Percentiles rank a stretch among this genome's conserved stretches.
These are phyloP conservation scores for Alternaria consortialis DNA, from an alignment of 2,329 filamentous ascomycete species.

Conservation along the genomic window DNA sequence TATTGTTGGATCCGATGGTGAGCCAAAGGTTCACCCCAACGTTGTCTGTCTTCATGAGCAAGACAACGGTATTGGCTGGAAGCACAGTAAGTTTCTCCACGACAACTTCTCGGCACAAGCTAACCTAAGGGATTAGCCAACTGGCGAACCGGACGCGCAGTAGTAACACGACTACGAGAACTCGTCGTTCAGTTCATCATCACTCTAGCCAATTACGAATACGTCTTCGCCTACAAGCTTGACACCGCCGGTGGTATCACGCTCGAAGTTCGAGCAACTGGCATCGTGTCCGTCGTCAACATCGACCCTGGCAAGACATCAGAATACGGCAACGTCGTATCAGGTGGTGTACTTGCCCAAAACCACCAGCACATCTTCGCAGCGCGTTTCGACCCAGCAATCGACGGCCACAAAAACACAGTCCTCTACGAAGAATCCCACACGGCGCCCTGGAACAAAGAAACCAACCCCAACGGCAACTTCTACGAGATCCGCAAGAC, in stretches of 20 bases:
- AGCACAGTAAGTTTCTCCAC: conserved; percentile 9
- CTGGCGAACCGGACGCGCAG: conserved; percentile 69
- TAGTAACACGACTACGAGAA: conserved; percentile 68
- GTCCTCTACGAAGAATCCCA: conserved; percentile 65
- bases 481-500: conserved; percentile 65
- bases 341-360: conserved; percentile 70
- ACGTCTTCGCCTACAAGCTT: conserved; percentile 71
- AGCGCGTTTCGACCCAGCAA: conserved; percentile 66
- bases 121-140: conserved; percentile 50
- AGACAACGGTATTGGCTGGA: conserved; percentile 68
- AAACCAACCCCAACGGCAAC: conserved; percentile 69
- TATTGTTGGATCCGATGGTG: conserved; percentile 63
- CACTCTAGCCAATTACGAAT: conserved; percentile 76
- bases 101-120: neutral
- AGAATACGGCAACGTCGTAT: conserved; percentile 69
- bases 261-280: conserved; percentile 71
- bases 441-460: conserved; percentile 58
- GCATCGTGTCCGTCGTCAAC: conserved; percentile 69
- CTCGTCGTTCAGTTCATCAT: conserved; percentile 74
- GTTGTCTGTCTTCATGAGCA: conserved; percentile 75
- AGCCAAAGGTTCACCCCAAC: conserved; percentile 64
- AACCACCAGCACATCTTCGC: conserved; percentile 76
- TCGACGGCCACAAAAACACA: conserved; percentile 66
- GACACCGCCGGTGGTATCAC: conserved; percentile 69
- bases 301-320: conserved; percentile 66